Evolutionary conservation across 805 yeast species (phyloP), one percentile per base, ranked within the genome.

Genomic region (Metschnikowia continentalis): DNA sequence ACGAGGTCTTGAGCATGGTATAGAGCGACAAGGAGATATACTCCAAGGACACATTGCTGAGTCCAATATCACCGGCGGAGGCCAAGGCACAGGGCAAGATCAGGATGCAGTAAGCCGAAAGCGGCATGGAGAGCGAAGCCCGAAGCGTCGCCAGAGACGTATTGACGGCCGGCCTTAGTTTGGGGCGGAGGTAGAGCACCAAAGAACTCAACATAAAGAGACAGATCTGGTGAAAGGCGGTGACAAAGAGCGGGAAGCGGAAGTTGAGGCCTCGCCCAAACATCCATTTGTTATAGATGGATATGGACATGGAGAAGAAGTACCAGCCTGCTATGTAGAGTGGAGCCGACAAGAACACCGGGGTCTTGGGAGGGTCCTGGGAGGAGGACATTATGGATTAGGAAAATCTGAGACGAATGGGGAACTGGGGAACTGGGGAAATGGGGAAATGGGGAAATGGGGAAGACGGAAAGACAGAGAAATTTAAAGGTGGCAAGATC

Each of bases 211-310:
- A 61, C 41, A 72, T 49, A 52, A 87, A 72, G 40, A 90, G 78
- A 43, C 86, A 79, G 26, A 85, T 62, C 70, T 94, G 98, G 70
- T 94, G 99, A 59, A 84, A 77, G 3, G 91, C 75, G 0, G 99
- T 94, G 48, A 91, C 81, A 30, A 91, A 70, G 20, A 94, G 79
- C 1, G 99, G 99, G 63, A 83, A 94, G 32, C 82, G 80, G 60
- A 94, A 85, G 62, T 88, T 81, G 50, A 91, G 72, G 17, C 89
- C 86, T 8, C 79, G 76, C 37, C 92, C 91, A 71, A 92, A 94
- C 97, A 92, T 92, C 97, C 97, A 90, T 71, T 91, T 91, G 74
- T 94, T 94, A 71, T 92, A 94, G 32, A 88, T 67, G 7, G 91
- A 84, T 17, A 88, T 80, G 15, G 87, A 69, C 50, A 87, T 71